A percentile compares a stretch with the other conserved stretches of the same genome.
phyloP scores from a whole-genome alignment of 805 yeast species.

The Ogataea kodamae region DNA sequence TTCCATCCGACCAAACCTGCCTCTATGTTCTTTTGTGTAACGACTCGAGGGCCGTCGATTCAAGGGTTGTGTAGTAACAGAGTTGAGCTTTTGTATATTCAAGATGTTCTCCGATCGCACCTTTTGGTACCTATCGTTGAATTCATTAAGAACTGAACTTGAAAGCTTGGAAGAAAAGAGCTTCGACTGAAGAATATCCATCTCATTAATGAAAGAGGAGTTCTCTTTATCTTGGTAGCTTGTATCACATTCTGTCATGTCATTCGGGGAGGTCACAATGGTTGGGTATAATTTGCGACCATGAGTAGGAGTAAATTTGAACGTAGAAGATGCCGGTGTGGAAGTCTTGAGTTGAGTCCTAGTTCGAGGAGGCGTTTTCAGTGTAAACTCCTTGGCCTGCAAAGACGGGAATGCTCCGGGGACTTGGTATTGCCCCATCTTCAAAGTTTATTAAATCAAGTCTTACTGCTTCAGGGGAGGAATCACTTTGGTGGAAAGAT shows the following conservation, averaged over 20 bases:
- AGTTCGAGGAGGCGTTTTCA: constrained; percentile 19
- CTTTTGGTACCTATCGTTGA: constrained; percentile 40
- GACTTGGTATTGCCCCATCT: constrained; percentile 13
- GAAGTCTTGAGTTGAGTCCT: constrained; percentile 2
- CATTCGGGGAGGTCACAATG: constrained; percentile 16
- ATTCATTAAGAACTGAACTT: constrained; percentile 43
- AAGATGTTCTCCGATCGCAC: constrained; percentile 31
- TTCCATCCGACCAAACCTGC: constrained; percentile 48
- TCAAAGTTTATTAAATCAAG: too few relatives aligned
- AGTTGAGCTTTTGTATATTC: constrained; percentile 26
- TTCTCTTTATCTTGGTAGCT: constrained; percentile 32
- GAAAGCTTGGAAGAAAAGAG: constrained; percentile 48
- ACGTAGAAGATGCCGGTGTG: constrained; percentile 27
- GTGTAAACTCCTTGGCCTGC: constrained; percentile 6
- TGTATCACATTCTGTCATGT: constrained; percentile 21
- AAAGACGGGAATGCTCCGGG: constrained; percentile 24
- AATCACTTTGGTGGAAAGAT: constrained; percentile 1
- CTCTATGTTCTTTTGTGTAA: constrained; percentile 42
- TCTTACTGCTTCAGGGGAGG: too few relatives aligned
- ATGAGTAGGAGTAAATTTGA: constrained; percentile 31
- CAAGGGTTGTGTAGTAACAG: constrained; percentile 21
- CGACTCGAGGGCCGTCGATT: constrained; percentile 34
- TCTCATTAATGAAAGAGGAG: constrained; percentile 26
- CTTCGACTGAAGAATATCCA: constrained; percentile 38
- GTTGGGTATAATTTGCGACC: constrained; percentile 28